Percentiles rank a stretch among this genome's conserved stretches.
phyloP scores from a whole-genome alignment of 2,329 filamentous ascomycete species.

The Corynespora cassiicola region DNA sequence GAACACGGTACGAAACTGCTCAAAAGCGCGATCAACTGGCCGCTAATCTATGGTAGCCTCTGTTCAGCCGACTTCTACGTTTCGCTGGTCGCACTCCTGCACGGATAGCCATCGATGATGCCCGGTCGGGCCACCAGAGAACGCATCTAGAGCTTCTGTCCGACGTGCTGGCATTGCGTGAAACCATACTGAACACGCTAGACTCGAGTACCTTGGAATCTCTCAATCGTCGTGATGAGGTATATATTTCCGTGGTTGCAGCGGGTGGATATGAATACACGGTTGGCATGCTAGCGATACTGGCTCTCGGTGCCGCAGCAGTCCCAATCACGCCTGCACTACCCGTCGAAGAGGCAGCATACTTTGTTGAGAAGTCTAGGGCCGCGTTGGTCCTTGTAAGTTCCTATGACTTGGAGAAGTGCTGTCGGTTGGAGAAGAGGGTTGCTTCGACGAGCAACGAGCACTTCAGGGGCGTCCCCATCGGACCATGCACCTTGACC shows the following conservation, averaged over 20 bases:
- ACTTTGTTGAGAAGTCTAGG: constrained; percentile 51
- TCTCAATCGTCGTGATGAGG: constrained; percentile 43
- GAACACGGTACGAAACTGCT: constrained; percentile 30
- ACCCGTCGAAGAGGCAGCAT: constrained; percentile 53
- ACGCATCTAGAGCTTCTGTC: constrained; percentile 53
- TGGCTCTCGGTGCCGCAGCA: constrained; percentile 54
- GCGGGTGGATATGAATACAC: constrained; percentile 56
- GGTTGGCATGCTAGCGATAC: constrained; percentile 55
- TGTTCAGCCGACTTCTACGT: constrained; percentile 51
- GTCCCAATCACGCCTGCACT: constrained; percentile 54
- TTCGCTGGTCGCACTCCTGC: constrained; percentile 44
- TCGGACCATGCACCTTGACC: constrained; percentile 41
- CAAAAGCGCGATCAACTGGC: background rate
- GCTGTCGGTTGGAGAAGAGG: constrained; percentile 30
- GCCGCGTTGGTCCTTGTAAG: constrained; percentile 49
- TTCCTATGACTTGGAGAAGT: constrained; percentile 37
- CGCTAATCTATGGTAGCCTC: constrained; percentile 27
- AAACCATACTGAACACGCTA: constrained; percentile 41
- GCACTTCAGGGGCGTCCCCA: constrained; percentile 45
- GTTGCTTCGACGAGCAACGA: constrained; percentile 33
- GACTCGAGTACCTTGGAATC: constrained; percentile 29
- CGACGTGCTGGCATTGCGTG: constrained; percentile 53
- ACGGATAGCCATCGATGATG: constrained; percentile 49
- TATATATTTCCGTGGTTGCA: constrained; percentile 55
- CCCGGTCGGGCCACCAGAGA: constrained; percentile 41